Evolutionary conservation across 495 filamentous ascomycete species (phyloP), one percentile per base, ranked within the genome.

Genomic region (Evansstolkia leycettana): DNA sequence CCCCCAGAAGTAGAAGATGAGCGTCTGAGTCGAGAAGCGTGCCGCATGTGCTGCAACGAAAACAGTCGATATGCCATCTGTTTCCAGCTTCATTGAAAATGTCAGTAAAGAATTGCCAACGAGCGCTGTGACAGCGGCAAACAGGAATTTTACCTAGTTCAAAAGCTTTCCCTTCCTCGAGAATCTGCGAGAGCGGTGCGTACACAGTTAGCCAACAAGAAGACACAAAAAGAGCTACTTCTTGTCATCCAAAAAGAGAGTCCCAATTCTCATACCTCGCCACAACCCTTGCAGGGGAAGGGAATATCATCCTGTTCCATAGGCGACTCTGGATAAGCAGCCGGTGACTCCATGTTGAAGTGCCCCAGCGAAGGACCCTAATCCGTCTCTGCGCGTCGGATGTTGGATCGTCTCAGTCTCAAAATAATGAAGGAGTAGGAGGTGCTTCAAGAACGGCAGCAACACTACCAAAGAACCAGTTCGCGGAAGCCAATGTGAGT

Each of bases 11-110:
- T 27, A 99, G 73, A 24, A 99, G 82, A 55, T 99, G 95, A 43
- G 92, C 92, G 55, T 99, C 92, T 25, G 90, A 95, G 62, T 99
- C 92, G 58, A 99, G 81, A 17, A 96, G 74, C 23, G 88, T 93
- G 39, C 75, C 76, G 70, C 90, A 98, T 34, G 84, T 92, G 55
- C 94, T 94, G 69, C 92, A 99, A 49, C 89, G 82, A 59, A 99
- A 99, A 68, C 92, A 99, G 59, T 96, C 84, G 51, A 99, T 87
- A 70, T 98, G 90, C 90, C 90, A 98, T 72, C 90, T 78, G 54
- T 94, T 94, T 38, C 90, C 89, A 55, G 90, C 90, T 95, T 51
- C 15, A 25, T 33, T n/a, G 32, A 32, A 13, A 19, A 33, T 13
- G 39, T 52, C 49, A 53, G 48, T 28, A 23, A n/a, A 40, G 18